Base-by-base conservation (phyloP, 2,329 filamentous ascomycete genomes). In the Diaporthe citrichinensis region DNA sequence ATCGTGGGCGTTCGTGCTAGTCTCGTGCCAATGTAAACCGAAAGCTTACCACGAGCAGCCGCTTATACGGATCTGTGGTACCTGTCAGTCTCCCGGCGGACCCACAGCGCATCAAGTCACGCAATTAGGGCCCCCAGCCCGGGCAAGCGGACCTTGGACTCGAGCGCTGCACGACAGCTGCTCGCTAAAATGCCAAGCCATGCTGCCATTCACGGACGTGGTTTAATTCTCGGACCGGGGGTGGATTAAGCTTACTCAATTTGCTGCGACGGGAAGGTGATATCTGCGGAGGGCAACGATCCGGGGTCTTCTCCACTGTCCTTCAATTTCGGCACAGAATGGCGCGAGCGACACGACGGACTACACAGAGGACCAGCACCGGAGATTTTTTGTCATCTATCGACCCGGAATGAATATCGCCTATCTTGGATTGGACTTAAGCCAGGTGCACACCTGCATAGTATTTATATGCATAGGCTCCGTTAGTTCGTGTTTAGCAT, bases 1-100 rank as follows among this genome's bases (percentile, higher is more conserved):
- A 68, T 68, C 9, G 28, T 49, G 28, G 46, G 46, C 10, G 62
- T 28, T n/a, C 14, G 23, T 41, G 23, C 46, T 39, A 34, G 44
- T 53, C 65, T 68, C 65, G 65, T 68, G 46, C 65, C 65, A 53
- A 68, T 53, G 55, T 53, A 53, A 53, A 39, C 65, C 65, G 65
- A 68, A 53, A 68, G 46, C 34, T 41, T 68, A 39, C 31, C 17
- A 28, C 23, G 46, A 14, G 23, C 34, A 41, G 46, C 31, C 46
- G 62, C 62, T 39, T 23, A 46, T 28, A 53, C 65, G 65, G 46
- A 53, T 25, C 65, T 51, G 20, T 68, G 46, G 62, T 68, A 68
- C 62, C 20, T 68, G 62, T 51, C 28, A 51, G 41, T 53, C 31
- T 39, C 25, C 12, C 28, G 28, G 62, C 44, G 46, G 62, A 2